phyloP scores from a whole-genome alignment of 2,329 filamentous ascomycete species.

The Camillea tinctor region DNA sequence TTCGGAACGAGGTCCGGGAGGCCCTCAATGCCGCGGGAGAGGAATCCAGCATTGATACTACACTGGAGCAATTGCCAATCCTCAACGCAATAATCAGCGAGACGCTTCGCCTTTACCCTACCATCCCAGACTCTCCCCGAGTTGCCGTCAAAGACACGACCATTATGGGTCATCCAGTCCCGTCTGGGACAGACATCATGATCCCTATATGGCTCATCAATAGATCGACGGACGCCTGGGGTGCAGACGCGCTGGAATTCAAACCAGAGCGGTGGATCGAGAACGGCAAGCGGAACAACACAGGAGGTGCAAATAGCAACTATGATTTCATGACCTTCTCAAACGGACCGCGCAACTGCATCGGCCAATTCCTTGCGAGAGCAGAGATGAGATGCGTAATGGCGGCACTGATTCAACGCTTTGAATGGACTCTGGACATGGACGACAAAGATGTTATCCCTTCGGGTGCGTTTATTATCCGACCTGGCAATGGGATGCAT shows the following conservation, averaged over 20 bases:
- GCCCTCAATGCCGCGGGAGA: constrained; percentile 39
- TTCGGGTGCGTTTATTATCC: constrained; percentile 62
- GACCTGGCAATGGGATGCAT: constrained; percentile 64
- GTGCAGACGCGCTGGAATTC: constrained; percentile 63
- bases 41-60: constrained; percentile 41
- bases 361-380: constrained; percentile 69
- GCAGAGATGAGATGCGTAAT: constrained; percentile 73
- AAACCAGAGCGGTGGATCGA: constrained; percentile 68
- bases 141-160: constrained; percentile 54
- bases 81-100: constrained; percentile 70
- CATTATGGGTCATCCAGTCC: constrained; percentile 58
- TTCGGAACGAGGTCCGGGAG: constrained; percentile 59
- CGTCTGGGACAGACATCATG: constrained; percentile 62
- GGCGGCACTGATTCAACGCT: constrained; percentile 64
- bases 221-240: constrained; percentile 63
- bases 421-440: constrained; percentile 56
- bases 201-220: constrained; percentile 62
- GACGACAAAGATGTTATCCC: constrained; percentile 60
- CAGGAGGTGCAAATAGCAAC: constrained; percentile 66
- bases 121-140: constrained; percentile 65
- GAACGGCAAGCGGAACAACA: constrained; percentile 46
- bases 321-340: constrained; percentile 69
- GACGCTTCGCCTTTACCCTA: constrained; percentile 46
- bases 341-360: constrained; percentile 69
- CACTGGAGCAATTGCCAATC: constrained; percentile 64